Evolutionary conservation across 192 early-diverging fungal species (phyloP), one percentile per base, ranked within the genome.

Genomic region (Rhizophagus sp.): DNA sequence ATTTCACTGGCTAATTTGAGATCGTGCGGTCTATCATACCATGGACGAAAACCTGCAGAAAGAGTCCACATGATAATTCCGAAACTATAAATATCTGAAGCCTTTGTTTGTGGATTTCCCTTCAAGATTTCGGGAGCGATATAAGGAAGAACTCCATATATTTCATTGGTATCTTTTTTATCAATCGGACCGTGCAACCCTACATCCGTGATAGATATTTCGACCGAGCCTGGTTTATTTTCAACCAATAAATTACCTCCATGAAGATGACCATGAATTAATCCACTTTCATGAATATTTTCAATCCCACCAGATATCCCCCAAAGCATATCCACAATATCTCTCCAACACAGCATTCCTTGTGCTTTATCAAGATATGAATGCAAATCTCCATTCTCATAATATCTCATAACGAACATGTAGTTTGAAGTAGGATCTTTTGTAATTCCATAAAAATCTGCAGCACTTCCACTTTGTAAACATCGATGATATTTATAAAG

Each of bases 61-160:
- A 85, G 79, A 36, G 80, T 79, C 84, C 83, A 87, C 80, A 87
- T 83, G 15, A 87, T 81, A 22, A 87, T 80, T 2, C 86, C 84
- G 0, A 87, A 78, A 83, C 79, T 81, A 79, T 85, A 87, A 13
- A 87, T 78, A 52, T 87, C 85, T 22, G 62, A 41, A 22, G 62
- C 75, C 11, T 39, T 57, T 13, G 62, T 65, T 22, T 8, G 17
- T 24, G 13, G 8, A 24, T 13, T 6, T 36, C 77, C 80, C 62
- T 73, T 44, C n/a, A 78, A 69, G 3, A 81, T 65, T 62, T 85
- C 84, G 19, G 84, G 84, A 2, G 84, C 80, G 1, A 83, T 24
- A 73, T 83, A 85, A 19, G 82, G 82, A 7, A 85, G 57, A 24
- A 80, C 66, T 25, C 84, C 84, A 72, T 83, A 83, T 5, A 44